A percentile compares a stretch with the other conserved stretches of the same genome.
These are phyloP conservation scores for Trichoderma orchidacearum DNA, from an alignment of 495 filamentous ascomycete genomes.

Conservation along the genomic window DNA sequence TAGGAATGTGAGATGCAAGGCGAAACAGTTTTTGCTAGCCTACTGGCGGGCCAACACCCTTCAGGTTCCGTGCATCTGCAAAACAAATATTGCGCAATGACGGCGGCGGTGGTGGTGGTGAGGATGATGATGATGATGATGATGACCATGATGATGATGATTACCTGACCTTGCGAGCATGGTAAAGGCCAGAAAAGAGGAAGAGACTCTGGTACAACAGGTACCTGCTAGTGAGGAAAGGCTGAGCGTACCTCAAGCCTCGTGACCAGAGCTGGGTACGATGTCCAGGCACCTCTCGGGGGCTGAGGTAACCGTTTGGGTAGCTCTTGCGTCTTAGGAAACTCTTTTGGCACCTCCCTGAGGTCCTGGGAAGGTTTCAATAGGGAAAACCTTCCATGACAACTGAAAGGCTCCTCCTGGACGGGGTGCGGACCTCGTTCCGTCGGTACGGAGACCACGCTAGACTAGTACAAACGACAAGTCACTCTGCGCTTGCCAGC, in stretches of 20 bases:
- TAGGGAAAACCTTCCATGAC: neutral
- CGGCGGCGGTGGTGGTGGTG: too few relatives aligned
- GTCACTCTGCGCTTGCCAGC: neutral
- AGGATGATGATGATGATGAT: too few relatives aligned
- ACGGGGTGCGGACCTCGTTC: too few relatives aligned
- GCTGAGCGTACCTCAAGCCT: neutral
- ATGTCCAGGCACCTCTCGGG: neutral
- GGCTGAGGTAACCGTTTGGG: neutral
- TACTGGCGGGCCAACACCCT: neutral
- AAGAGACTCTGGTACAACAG: too few relatives aligned
- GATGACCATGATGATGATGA: too few relatives aligned
- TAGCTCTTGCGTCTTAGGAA: too few relatives aligned
- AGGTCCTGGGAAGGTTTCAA: neutral
- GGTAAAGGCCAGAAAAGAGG: too few relatives aligned
- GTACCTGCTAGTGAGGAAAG: neutral
- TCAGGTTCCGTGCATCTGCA: too few relatives aligned
- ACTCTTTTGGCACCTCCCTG: too few relatives aligned
- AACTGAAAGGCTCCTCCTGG: too few relatives aligned
- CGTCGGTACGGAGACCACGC: neutral
- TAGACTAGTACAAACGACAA: too few relatives aligned
- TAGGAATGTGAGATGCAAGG: neutral
- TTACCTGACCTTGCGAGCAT: too few relatives aligned
- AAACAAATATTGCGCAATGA: neutral
- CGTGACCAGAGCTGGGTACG: neutral
- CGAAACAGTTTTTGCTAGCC: neutral